These are phyloP conservation scores for Mycena capillaripes DNA, from an alignment of 768 basidiomycete genomes.

Conservation along the genomic window DNA sequence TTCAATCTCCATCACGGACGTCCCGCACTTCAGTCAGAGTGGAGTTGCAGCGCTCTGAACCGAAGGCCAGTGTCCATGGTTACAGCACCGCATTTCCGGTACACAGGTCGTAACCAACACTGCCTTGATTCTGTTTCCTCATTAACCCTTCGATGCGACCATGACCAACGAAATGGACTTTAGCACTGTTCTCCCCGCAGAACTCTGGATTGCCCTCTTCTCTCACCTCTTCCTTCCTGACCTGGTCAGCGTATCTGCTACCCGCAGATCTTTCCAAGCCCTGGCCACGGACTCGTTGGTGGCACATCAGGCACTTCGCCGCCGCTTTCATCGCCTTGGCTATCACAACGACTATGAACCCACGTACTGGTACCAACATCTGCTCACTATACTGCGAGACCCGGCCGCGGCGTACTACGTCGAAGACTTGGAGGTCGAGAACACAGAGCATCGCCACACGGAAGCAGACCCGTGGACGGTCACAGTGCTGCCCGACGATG, in stretches of 20 bases:
- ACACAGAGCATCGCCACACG: no score
- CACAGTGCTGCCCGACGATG: neutral
- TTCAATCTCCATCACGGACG: no score
- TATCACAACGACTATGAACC: neutral
- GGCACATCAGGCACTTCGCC: neutral
- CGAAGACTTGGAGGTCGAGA: conserved; percentile 1
- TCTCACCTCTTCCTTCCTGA: conserved; percentile 3
- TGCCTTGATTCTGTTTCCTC: no score
- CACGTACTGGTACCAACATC: neutral
- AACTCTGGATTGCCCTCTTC: conserved; percentile 3
- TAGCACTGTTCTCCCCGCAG: neutral
- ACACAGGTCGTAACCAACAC: no score
- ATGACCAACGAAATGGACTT: neutral
- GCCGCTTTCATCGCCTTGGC: neutral
- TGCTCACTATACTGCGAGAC: conserved; percentile 4
- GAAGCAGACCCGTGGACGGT: neutral
- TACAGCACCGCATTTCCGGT: no score
- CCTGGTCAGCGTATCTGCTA: conserved; percentile 2
- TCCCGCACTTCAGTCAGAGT: no score
- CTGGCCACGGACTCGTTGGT: neutral
- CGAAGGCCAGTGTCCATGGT: no score
- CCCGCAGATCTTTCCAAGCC: neutral
- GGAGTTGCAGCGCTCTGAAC: no score
- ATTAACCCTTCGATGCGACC: no score
- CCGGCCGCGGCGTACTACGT: conserved; percentile 3